Conservation (phyloP, 169 alveolate genomes). For the Cryptosporidium bovis region DNA sequence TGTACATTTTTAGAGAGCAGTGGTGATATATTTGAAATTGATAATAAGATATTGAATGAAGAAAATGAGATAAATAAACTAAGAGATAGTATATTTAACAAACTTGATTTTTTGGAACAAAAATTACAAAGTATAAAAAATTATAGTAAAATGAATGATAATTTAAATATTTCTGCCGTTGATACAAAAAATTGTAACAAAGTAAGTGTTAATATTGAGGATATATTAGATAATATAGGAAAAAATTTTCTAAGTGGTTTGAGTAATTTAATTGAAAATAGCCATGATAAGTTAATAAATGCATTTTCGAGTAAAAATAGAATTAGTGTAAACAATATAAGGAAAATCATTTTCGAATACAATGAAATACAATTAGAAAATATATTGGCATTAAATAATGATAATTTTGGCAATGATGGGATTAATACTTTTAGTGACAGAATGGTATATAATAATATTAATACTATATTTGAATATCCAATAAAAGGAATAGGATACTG, state of each 20-base stretch:
- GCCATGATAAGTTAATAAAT: slow-evolving; percentile 21
- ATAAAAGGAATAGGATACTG: slow-evolving; percentile 58
- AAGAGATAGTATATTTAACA: slow-evolving; percentile 11
- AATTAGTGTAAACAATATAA: not conserved
- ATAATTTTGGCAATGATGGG: slow-evolving; percentile 3
- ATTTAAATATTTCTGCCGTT: not conserved
- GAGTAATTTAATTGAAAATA: slow-evolving; percentile 4
- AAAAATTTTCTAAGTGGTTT: slow-evolving; percentile 30
- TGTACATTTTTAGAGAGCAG: not conserved
- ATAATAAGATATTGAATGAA: not conserved
- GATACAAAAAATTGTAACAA: not conserved
- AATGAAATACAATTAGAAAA: slow-evolving; percentile 4
- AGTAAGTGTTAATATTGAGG: slow-evolving; percentile 10
- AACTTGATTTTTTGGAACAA: slow-evolving; percentile 15
- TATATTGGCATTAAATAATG: not conserved
- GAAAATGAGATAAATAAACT: slow-evolving; percentile 43
- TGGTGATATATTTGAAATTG: not conserved
- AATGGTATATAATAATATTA: slow-evolving; percentile 1
- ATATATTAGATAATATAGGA: slow-evolving; percentile 35
- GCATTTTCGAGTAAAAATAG: not conserved
- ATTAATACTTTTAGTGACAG: not conserved
- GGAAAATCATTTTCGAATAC: slow-evolving; percentile 21
- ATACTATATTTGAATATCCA: slow-evolving; percentile 2
- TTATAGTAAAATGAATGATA: not conserved
- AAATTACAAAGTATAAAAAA: slow-evolving; percentile 11